These are phyloP conservation scores for Haplographium delicatum DNA, from an alignment of 495 filamentous ascomycete species.

Conservation along the genomic window DNA sequence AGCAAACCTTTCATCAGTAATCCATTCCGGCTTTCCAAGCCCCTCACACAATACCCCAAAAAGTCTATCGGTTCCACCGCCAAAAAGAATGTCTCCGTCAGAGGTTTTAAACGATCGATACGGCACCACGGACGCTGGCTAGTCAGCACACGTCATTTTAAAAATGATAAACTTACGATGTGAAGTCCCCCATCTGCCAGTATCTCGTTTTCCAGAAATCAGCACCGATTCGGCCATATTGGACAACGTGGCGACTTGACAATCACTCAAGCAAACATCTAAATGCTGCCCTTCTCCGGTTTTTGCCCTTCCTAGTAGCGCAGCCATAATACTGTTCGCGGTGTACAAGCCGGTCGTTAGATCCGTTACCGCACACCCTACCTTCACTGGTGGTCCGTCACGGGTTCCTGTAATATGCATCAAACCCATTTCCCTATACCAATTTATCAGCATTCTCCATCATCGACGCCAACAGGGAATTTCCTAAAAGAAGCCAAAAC, in stretches of 20 bases:
- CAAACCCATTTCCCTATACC: slow-evolving; percentile 70
- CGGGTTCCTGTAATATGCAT: slow-evolving; percentile 95
- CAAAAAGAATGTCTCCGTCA: slow-evolving; percentile 87
- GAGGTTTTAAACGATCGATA: slow-evolving; percentile 86
- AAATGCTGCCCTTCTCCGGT: slow-evolving; percentile 84
- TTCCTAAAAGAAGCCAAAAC: not conserved
- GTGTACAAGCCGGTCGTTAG: slow-evolving; percentile 92
- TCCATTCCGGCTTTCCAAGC: slow-evolving; percentile 78
- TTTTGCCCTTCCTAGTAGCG: slow-evolving; percentile 62
- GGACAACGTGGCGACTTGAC: slow-evolving; percentile 83
- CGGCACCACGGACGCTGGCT: slow-evolving; percentile 83
- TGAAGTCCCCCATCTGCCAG: slow-evolving; percentile 88
- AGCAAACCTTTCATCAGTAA: slow-evolving; percentile 65
- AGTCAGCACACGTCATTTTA: not conserved
- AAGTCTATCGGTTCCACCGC: slow-evolving; percentile 87
- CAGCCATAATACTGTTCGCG: slow-evolving; percentile 92
- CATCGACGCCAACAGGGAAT: not conserved
- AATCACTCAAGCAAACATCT: slow-evolving; percentile 85
- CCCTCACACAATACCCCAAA: slow-evolving; percentile 81
- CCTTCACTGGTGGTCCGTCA: slow-evolving; percentile 90
- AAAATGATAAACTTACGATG: slow-evolving; percentile 60
- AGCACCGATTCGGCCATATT: slow-evolving; percentile 86
- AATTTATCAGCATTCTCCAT: not conserved
- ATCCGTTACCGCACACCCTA: slow-evolving; percentile 97
- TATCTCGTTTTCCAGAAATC: slow-evolving; percentile 82